These are phyloP conservation scores for Tuctoria greenei DNA, from an alignment of 176 grass and related monocot species.

Conservation along the genomic window DNA sequence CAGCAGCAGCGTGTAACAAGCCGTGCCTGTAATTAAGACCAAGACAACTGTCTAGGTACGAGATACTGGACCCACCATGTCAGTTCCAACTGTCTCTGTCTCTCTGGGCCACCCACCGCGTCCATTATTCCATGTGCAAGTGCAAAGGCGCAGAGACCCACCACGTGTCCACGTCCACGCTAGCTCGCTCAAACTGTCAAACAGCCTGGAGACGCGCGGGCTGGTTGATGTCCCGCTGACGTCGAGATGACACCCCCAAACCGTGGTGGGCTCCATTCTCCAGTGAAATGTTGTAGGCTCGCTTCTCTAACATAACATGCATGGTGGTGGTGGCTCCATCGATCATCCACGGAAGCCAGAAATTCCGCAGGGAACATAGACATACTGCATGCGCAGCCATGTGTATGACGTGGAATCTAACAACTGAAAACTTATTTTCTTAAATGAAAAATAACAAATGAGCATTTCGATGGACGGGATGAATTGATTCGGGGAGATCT, in stretches of 20 bases:
- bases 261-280: background rate
- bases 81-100: constrained; percentile 8
- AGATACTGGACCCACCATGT: background rate
- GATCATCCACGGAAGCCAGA: background rate
- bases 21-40: background rate
- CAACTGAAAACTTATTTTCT: background rate
- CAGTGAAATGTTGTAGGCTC: background rate
- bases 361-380: background rate
- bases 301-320: background rate
- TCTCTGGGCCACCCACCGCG: too few species aligned
- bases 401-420: background rate
- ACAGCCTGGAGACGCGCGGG: background rate
- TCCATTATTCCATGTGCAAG: too few species aligned
- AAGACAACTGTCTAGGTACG: background rate
- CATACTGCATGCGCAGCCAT: background rate
- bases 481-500: background rate
- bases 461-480: background rate
- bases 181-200: too few species aligned
- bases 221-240: constrained; percentile 29
- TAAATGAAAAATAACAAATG: background rate
- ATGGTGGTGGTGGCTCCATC: background rate
- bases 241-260: constrained; percentile 6
- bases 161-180: too few species aligned
- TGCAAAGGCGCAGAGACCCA: too few species aligned
- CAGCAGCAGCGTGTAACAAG: background rate